Evolutionary conservation across 2,329 filamentous ascomycete species (phyloP).

Genomic region (Phyllosticta citrichinensis): DNA sequence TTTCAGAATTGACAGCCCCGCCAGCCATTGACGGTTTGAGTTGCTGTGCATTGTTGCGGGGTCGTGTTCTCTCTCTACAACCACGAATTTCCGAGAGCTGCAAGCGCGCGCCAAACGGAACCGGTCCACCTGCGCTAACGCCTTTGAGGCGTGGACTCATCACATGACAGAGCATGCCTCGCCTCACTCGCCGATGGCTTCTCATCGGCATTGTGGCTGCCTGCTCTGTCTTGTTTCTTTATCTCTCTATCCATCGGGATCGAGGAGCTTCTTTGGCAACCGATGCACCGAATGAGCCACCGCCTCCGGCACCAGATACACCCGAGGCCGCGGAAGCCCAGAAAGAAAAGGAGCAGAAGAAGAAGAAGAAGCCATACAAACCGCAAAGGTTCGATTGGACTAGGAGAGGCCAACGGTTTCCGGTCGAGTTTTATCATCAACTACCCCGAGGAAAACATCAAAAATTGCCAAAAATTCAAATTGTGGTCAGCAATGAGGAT

Average conservation of each 20-base stretch:
- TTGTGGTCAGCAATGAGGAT: slow-evolving; percentile 30
- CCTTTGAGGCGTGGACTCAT: background rate
- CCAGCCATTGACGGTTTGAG: background rate
- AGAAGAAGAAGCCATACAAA: background rate
- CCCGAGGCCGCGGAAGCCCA: background rate
- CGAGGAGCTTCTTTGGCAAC: background rate
- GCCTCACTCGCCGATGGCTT: background rate
- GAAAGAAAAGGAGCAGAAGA: slow-evolving; percentile 10
- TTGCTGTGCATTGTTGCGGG: background rate
- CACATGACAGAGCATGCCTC: background rate
- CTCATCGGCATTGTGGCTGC: background rate
- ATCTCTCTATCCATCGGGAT: background rate
- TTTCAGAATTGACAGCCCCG: background rate
- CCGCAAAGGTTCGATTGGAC: slow-evolving; percentile 25
- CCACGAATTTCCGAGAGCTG: background rate
- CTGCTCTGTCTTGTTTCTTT: background rate
- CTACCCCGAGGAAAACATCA: slow-evolving; percentile 29
- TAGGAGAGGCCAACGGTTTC: slow-evolving; percentile 30
- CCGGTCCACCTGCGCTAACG: background rate
- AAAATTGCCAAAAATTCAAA: slow-evolving; percentile 34
- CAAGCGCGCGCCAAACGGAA: background rate
- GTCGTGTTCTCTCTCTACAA: background rate
- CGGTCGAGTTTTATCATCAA: slow-evolving; percentile 24
- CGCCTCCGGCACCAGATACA: background rate
- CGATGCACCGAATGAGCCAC: background rate